Evolutionary conservation across 2,329 filamentous ascomycete genomes (phyloP).

Genomic region (Penicillium palitans): DNA sequence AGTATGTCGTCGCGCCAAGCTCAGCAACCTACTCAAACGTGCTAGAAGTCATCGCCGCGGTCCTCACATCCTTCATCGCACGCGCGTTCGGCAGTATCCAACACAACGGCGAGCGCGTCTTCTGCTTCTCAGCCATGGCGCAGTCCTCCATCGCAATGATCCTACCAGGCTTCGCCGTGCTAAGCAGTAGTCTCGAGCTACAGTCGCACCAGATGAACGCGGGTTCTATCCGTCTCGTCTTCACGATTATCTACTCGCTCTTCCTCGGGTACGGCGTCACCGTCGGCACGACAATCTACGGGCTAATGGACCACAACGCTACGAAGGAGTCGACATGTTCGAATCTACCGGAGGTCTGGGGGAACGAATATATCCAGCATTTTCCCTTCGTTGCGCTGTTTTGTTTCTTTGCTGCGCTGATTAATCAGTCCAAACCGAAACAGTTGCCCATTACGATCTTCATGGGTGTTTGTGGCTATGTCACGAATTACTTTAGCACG

Average conservation of each 20-base stretch:
- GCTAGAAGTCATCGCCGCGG: slow-evolving; percentile 51
- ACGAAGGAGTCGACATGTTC: slow-evolving; percentile 49
- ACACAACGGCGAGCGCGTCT: slow-evolving; percentile 44
- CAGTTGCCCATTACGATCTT: slow-evolving; percentile 72
- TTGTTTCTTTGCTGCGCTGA: slow-evolving; percentile 69
- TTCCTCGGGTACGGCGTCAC: slow-evolving; percentile 71
- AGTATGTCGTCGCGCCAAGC: slow-evolving; percentile 70
- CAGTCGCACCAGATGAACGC: slow-evolving; percentile 68
- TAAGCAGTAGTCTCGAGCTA: slow-evolving; percentile 61
- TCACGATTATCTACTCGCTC: slow-evolving; percentile 67
- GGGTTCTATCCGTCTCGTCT: slow-evolving; percentile 51
- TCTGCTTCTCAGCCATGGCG: slow-evolving; percentile 61
- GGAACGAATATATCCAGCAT: slow-evolving; percentile 49
- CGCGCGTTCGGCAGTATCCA: slow-evolving; percentile 66
- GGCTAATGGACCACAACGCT: slow-evolving; percentile 56
- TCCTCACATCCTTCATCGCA: slow-evolving; percentile 66
- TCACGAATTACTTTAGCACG: slow-evolving; percentile 45
- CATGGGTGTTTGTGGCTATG: slow-evolving; percentile 70
- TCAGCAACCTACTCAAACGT: slow-evolving; percentile 61
- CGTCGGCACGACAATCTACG: slow-evolving; percentile 62
- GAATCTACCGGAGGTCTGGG: slow-evolving; percentile 45
- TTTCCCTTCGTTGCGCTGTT: slow-evolving; percentile 75
- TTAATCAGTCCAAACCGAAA: slow-evolving; percentile 77
- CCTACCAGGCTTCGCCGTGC: slow-evolving; percentile 65
- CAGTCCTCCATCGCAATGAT: slow-evolving; percentile 64